Conservation (phyloP, 2,329 filamentous ascomycete species). For the Fusarium sp. region DNA sequence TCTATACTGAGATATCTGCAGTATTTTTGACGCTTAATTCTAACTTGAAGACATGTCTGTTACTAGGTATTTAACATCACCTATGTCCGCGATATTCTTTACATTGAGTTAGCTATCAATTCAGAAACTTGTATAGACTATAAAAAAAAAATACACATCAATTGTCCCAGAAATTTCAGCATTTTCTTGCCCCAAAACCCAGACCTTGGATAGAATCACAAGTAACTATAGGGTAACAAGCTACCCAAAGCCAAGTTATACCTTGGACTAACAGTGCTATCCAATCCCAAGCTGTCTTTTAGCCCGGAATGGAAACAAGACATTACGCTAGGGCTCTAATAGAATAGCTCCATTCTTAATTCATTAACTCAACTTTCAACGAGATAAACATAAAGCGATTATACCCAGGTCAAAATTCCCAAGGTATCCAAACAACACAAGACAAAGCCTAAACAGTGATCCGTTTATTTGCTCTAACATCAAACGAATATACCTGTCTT, state of each 20-base stretch:
- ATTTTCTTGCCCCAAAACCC: neutral
- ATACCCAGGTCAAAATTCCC: neutral
- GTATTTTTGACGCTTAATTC: too few species aligned
- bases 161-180: too few species aligned
- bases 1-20: too few species aligned
- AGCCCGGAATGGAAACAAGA: constrained; percentile 19
- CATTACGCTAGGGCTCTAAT: constrained; percentile 8
- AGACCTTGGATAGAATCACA: neutral
- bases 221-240: constrained; percentile 5
- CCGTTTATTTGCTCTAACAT: too few species aligned
- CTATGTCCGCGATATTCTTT: too few species aligned
- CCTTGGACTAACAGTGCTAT: neutral
- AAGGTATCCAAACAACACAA: constrained; percentile 1
- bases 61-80: too few species aligned
- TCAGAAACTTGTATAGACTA: too few species aligned
- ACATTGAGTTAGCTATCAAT: too few species aligned
- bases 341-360: constrained; percentile 11
- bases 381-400: neutral
- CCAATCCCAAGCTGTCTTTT: constrained; percentile 12
- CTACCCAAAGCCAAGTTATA: neutral
- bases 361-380: neutral
- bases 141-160: too few species aligned
- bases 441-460: too few species aligned
- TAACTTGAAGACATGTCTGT: too few species aligned
- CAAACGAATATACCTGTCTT: too few species aligned